phyloP scores from a whole-genome alignment of 805 yeast species.

The Kodamaea kaohsiungensis region DNA sequence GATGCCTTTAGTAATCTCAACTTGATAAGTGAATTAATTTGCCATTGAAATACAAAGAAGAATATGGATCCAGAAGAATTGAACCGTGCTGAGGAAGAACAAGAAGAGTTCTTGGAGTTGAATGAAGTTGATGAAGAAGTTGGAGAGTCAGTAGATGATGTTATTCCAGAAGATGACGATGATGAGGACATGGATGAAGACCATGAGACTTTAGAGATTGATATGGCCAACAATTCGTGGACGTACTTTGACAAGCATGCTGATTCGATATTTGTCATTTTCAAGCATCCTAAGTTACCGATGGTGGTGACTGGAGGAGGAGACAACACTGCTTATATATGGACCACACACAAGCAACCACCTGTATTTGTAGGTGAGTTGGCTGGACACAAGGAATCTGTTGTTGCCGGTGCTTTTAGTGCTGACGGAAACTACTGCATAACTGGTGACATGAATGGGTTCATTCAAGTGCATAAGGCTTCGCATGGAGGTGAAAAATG shows the following conservation, averaged over 20 bases:
- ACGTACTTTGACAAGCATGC: slow-evolving; percentile 86
- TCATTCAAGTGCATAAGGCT: slow-evolving; percentile 69
- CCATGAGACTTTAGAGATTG: slow-evolving; percentile 68
- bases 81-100: slow-evolving; percentile 9
- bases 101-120: slow-evolving; percentile 28
- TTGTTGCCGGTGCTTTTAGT: slow-evolving; percentile 81
- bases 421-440: slow-evolving; percentile 76
- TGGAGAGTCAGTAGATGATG: slow-evolving; percentile 25
- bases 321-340: slow-evolving; percentile 82
- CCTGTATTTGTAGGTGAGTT: slow-evolving; percentile 77
- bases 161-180: slow-evolving; percentile 38
- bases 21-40: background rate
- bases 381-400: slow-evolving; percentile 84
- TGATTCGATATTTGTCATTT: slow-evolving; percentile 84
- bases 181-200: slow-evolving; percentile 43
- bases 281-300: slow-evolving; percentile 82
- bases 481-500: slow-evolving; percentile 81
- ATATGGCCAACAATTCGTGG: slow-evolving; percentile 85
- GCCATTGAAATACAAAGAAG: background rate
- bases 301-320: slow-evolving; percentile 94
- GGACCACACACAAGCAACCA: slow-evolving; percentile 90
- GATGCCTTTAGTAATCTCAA: slow-evolving; percentile 1
- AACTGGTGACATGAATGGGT: slow-evolving; percentile 96
- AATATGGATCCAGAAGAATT: slow-evolving; percentile 13
- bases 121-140: slow-evolving; percentile 39